These are phyloP conservation scores for Tylopilus cervinicoccineus DNA, from an alignment of 768 basidiomycete species.

Conservation along the genomic window DNA sequence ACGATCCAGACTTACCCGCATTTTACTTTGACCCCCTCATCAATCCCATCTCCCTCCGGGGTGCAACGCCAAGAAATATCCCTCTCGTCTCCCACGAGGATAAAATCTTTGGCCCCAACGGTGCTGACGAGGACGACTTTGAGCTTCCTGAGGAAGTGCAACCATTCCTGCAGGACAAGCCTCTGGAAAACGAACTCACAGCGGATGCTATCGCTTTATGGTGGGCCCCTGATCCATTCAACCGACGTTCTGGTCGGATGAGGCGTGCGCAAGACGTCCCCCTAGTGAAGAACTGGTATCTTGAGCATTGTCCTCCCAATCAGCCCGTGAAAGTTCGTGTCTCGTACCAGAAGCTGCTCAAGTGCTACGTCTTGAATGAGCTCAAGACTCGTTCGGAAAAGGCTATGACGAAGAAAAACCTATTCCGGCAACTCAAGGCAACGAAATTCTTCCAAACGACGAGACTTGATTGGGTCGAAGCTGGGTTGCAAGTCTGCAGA, in stretches of 20 bases:
- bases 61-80: constrained; percentile 76
- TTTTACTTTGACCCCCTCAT: constrained; percentile 99
- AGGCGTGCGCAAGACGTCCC: constrained; percentile 94
- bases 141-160: constrained; percentile 71
- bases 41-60: constrained; percentile 93
- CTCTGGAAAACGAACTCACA: constrained; percentile 84
- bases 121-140: constrained; percentile 82
- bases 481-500: constrained; percentile 95
- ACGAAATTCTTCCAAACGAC: constrained; percentile 99
- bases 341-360: constrained; percentile 96
- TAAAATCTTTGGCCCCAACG: constrained; percentile 85
- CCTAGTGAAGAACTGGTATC: constrained; percentile 96
- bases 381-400: constrained; percentile 86
- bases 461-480: constrained; percentile 97
- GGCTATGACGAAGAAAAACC: constrained; percentile 96
- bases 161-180: constrained; percentile 78
- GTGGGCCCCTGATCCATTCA: constrained; percentile 98
- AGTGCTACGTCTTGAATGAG: constrained; percentile 94
- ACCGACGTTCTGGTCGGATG: constrained; percentile 86
- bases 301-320: constrained; percentile 95
- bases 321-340: constrained; percentile 98
- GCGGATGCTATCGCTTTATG: constrained; percentile 96
- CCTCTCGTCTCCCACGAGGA: constrained; percentile 89
- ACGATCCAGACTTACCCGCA: constrained; percentile 98
- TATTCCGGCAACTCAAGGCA: constrained; percentile 94